Evolutionary conservation across 148 eudicot species (phyloP), one percentile per base, ranked within the genome.

Genomic region (Diospyros kaki): DNA sequence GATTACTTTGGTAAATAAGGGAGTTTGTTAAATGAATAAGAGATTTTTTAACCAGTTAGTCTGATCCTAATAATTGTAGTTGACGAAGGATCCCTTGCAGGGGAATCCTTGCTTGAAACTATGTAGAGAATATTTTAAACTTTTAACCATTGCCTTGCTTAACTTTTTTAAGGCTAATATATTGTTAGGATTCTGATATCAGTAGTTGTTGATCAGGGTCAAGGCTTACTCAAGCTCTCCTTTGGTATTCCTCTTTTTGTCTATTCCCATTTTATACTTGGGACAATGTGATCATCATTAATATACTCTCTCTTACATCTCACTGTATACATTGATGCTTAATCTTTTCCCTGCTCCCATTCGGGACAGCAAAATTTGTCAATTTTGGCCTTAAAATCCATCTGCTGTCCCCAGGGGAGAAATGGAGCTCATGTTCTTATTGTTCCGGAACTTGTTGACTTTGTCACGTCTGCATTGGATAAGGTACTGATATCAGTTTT

Each of bases 371-470:
- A 55, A 55, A 5, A 15, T 4, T 63, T 50, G 38, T 73, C 46
- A 52, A 50, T 40, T 28, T 58, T 41, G 43, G 4, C 50, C 4
- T 64, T 14, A 3, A 42, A 48, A 0, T 41, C 39, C 40, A 43
- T 79, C 78, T 80, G 43, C 40, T 81, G 77, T 79, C 72, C 85
- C 64, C 64, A 94, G 97, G 96, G 87, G 71, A 97, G 89, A 78
- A 89, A 89, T 61, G 98, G 98, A 62, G 98, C 97, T 66, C 98
- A 94, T 53, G 74, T 90, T 79, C 88, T 94, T 75, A 80, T 94
- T 72, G 97, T 92, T 78, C 97, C 97, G 51, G 97, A 94, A 79
- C 93, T 94, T 68, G 89, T 77, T 75, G 97, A 94, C 72, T 92
- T 86, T 77, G 79, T 94, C 65, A 79, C 79, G 45, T 79, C 93